Evolutionary conservation across 2,329 filamentous ascomycete species (phyloP), one percentile per base, ranked within the genome.

Genomic region (Aspergillus sp.): DNA sequence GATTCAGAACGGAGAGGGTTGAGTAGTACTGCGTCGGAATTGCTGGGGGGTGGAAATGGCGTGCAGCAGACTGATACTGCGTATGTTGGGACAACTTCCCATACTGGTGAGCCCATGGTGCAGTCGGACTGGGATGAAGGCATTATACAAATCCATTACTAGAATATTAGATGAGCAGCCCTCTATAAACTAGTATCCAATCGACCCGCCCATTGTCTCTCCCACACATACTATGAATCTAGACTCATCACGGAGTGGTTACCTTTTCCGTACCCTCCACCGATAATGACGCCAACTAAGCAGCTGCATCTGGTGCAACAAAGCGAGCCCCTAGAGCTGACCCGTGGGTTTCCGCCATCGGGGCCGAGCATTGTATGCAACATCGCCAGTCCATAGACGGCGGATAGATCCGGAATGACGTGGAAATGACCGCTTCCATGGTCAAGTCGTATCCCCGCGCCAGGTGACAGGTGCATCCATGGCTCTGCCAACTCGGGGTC

Each of bases 1-100:
- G 78, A 80, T 58, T 77, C 80, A 58, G 79, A 80, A 49, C 2
- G 21, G 21, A 17, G 43, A 14, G 12, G 24, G 21, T 3, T 3
- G 8, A 17, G 41, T 9, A 19, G 12, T 27, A 14, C 17, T 33
- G n/a, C 27, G 3, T 31, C 27, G 9, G 9, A 31, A 11, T 31
- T 31, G 9, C 9, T 31, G 27, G 27, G 27, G 0, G 7, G 23
- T 24, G 7, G 23, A 24, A 24, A 24, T 24, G 23, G 23, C 6
- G 6, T 24, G 2, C 6, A 6, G 6, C 23, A 24, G 23, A 7
- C 23, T 2, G 6, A 24, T 24, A 2, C 23, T 24, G 7, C 2
- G 1, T 24, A 7, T 24, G 23, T 6, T 2, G 2, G 23, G 23
- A 24, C 8, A 9, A 31, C 9, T 9, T 31, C 27, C 2, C 27